These are phyloP conservation scores for Teunomyces tritomae DNA, from an alignment of 805 yeast species.

Conservation along the genomic window DNA sequence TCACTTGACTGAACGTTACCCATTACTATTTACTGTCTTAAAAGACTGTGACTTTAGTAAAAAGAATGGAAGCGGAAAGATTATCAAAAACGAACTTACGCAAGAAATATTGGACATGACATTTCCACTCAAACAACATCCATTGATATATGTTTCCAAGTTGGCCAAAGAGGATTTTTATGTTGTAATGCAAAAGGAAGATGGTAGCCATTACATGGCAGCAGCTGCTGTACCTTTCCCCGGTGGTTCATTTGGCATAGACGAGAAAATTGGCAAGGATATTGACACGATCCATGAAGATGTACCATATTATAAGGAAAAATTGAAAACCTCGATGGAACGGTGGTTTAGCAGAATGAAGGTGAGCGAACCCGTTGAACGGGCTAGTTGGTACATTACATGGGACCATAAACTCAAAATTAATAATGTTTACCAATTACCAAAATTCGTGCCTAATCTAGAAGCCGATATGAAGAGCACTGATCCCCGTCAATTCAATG, in stretches of 20 bases:
- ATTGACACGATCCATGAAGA: constrained; percentile 63
- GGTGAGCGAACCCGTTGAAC: constrained; percentile 61
- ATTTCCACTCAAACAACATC: constrained; percentile 59
- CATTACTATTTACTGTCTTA: constrained; percentile 53
- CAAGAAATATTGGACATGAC: constrained; percentile 61
- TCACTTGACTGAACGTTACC: constrained; percentile 63
- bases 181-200: constrained; percentile 54
- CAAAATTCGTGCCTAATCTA: constrained; percentile 39
- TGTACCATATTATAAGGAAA: constrained; percentile 68
- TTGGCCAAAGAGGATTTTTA: constrained; percentile 79
- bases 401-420: constrained; percentile 67
- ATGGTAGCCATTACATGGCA: constrained; percentile 57
- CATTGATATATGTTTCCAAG: constrained; percentile 58
- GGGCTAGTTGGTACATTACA: constrained; percentile 73
- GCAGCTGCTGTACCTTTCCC: constrained; percentile 82
- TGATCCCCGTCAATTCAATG: constrained; percentile 55
- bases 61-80: constrained; percentile 33
- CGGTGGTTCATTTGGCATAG: constrained; percentile 70
- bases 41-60: constrained; percentile 33
- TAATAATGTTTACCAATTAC: constrained; percentile 56
- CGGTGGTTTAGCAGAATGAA: constrained; percentile 66
- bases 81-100: constrained; percentile 59
- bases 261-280: constrained; percentile 56
- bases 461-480: constrained; percentile 28
- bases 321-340: constrained; percentile 68